Evolutionary conservation across 108 stramenopile genomes (phyloP).

Genomic region (Discostella stelligeroides): DNA sequence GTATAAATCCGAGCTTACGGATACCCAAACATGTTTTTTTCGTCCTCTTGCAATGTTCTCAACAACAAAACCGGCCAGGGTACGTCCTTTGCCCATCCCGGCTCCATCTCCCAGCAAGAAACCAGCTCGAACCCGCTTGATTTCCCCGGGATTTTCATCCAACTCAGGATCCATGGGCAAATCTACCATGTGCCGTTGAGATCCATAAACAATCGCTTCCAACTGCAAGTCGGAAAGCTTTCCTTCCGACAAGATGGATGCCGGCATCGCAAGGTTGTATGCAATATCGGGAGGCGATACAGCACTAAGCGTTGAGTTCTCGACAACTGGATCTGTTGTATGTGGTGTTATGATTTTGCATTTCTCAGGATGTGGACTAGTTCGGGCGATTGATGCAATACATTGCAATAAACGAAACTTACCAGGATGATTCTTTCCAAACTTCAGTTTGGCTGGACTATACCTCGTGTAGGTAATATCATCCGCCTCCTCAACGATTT

Average conservation of each 20-base stretch:
- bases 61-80: slow-evolving; percentile 59
- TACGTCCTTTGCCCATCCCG: slow-evolving; percentile 75
- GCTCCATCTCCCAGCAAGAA: slow-evolving; percentile 87
- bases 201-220: slow-evolving; percentile 47
- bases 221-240: slow-evolving; percentile 41
- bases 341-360: background rate
- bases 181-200: slow-evolving; percentile 35
- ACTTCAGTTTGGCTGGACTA: slow-evolving; percentile 23
- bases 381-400: too few species aligned
- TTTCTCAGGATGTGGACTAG: too few species aligned
- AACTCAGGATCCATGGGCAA: slow-evolving; percentile 1
- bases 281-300: slow-evolving; percentile 40
- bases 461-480: slow-evolving; percentile 40
- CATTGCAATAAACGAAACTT: background rate
- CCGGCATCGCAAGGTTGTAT: slow-evolving; percentile 42
- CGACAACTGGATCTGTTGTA: slow-evolving; percentile 27
- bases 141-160: background rate
- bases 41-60: slow-evolving; percentile 55
- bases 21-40: slow-evolving; percentile 55
- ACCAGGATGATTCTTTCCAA: slow-evolving; percentile 28
- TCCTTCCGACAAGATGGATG: slow-evolving; percentile 21
- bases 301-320: slow-evolving; percentile 35
- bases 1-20: slow-evolving; percentile 49
- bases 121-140: slow-evolving; percentile 1
- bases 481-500: slow-evolving; percentile 27